Evolutionary conservation across 768 basidiomycete genomes (phyloP), one percentile per base, ranked within the genome.

Genomic region (Amanita jacksonii): DNA sequence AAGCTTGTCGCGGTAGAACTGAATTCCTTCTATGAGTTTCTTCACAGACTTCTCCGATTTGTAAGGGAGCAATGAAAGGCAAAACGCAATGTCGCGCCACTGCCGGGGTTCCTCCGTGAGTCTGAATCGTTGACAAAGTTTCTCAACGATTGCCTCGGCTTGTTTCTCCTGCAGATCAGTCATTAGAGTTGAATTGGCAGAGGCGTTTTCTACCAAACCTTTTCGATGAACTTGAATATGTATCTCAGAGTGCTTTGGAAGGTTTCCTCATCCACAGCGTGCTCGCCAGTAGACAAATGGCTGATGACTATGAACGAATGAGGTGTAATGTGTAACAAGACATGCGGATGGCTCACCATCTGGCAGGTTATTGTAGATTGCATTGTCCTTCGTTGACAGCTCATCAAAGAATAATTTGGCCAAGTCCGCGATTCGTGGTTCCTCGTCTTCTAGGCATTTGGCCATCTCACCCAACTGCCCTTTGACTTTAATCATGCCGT

Each of bases 401-500:
- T 98, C 93, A 16, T 79, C 85, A 70, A 99, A 99, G 78, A 99
- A 99, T 39, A 99, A 60, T 62, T 92, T 94, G n/a, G 96, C 94
- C 30, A 99, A 72, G 54, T 97, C 94, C 13, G 86, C 77, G 47
- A 99, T 85, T 10, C 94, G 65, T 36, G 71, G 71, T 46, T 97
- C 94, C 18, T 76, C 70, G 61, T 98, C 94, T 64, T 97, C 92
- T 5, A 98, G 65, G 58, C 96, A 98, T 63, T 99, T 98, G n/a
- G 94, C 96, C 94, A 99, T 98, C 71, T 99, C 96, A 13, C 96
- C 96, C 5, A 99, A 71, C 59, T 99, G 94, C 1, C 96, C 96
- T 64, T 99, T 98, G 53, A 98, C 93, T 63, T 98, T 99, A 73
- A 99, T 87, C 96, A 98, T 97, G 2, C 94, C 94, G 54, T 97